A percentile compares a stretch with the other conserved stretches of the same genome.
phyloP scores from a whole-genome alignment of 768 basidiomycete genomes.

The Mycena venus region DNA sequence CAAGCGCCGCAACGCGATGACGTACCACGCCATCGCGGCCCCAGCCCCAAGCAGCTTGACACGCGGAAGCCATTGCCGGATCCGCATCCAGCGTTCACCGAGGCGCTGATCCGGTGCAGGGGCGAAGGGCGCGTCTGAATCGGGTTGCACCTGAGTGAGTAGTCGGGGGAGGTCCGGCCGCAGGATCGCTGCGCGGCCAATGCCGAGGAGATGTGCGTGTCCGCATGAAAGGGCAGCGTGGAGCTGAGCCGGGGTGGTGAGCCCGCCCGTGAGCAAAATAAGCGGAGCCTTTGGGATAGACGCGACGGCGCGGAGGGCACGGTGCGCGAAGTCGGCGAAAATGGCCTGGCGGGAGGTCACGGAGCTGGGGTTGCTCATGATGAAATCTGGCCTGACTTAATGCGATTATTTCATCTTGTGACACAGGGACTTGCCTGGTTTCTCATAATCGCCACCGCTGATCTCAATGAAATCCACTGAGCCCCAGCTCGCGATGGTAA shows the following conservation, averaged over 20 bases:
- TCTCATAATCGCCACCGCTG: constrained; percentile 89
- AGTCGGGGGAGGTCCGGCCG: constrained; percentile 70
- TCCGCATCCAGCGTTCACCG: constrained; percentile 36
- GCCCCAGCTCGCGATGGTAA: constrained; percentile 72
- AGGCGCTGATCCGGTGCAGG: constrained; percentile 50
- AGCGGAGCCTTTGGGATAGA: constrained; percentile 60
- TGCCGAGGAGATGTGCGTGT: constrained; percentile 82
- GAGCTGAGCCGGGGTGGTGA: constrained; percentile 71
- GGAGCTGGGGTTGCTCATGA: constrained; percentile 40
- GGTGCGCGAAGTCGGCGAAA: constrained; percentile 76
- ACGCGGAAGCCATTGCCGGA: constrained; percentile 54
- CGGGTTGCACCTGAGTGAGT: constrained; percentile 44
- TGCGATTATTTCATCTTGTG: not conserved
- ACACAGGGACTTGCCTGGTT: constrained; percentile 67
- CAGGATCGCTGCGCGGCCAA: constrained; percentile 77
- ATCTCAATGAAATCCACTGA: constrained; percentile 88
- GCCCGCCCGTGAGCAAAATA: constrained; percentile 86
- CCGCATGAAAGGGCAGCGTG: constrained; percentile 61
- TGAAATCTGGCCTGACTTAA: constrained; percentile 56
- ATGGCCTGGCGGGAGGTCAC: constrained; percentile 72
- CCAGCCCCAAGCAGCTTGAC: constrained; percentile 79
- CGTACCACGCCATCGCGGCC: constrained; percentile 75
- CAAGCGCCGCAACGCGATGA: constrained; percentile 66
- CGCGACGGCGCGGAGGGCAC: constrained; percentile 63
- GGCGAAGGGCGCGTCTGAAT: constrained; percentile 50